Evolutionary conservation across 352 stramenopile genomes (phyloP), one percentile per base, ranked within the genome.

Genomic region (Phytophthora cactorum): DNA sequence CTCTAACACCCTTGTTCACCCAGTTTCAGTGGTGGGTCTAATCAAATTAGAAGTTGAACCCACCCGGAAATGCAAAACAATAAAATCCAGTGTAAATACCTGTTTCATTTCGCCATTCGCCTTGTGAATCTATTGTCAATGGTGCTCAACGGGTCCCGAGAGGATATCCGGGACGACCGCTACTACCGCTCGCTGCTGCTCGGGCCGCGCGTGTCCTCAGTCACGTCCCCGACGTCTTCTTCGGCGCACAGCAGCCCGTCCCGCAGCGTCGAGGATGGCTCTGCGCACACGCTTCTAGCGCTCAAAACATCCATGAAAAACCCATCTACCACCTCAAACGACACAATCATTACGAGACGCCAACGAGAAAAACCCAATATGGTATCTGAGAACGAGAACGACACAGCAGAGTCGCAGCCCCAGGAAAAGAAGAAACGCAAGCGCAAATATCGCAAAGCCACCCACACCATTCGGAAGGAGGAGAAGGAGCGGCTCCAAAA

Each of bases 391-490:
- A 22, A 22, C 22, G 22, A 22, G 22, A 22, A 60, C 12, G 44
- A 53, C 25, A 72, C 9, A 61, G 12, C 11, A 64, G 32, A 38
- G 36, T 52, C 22, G 10, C 51, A 47, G 10, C 46, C 52, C 4
- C 45, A 61, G 14, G 39, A 53, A 15, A 60, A 45, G 39, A 52
- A 46, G 58, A 58, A 12, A 59, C 52, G 36, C n/a, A 72, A 72
- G 27, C 59, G 57, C 45, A 72, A 72, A 62, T 74, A 73, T 32
- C 59, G 70, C 8, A 81, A 81, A 59, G 66, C 73, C 54, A 81
- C 73, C 9, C 69, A 81, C 36, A 81, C 69, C 0, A 47, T 81
- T 44, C 69, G 73, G 31, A 81, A 81, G 45, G 73, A 80, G 29
- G 70, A 78, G 55, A 80, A 80, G 25, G 62, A 75, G 39, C 43